phyloP scores from a whole-genome alignment of 169 alveolate species.

The Miamiensis avidus region DNA sequence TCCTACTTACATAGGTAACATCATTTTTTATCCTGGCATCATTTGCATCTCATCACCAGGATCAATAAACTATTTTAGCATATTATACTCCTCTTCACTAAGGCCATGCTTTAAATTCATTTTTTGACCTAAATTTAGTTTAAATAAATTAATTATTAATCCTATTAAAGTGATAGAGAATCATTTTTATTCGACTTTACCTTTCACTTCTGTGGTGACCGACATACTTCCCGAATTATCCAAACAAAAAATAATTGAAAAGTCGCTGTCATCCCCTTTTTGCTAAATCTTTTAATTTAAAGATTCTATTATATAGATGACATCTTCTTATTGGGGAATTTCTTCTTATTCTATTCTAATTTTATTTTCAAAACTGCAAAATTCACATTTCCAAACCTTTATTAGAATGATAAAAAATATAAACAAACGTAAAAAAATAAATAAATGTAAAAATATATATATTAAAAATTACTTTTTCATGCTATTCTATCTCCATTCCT shows the following conservation, averaged over 20 bases:
- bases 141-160: no score
- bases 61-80: conserved; percentile 54
- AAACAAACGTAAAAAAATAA: background rate
- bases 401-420: no score
- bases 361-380: conserved; percentile 55
- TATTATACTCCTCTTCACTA: conserved; percentile 31
- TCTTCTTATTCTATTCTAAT: conserved; percentile 64
- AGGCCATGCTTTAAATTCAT: background rate
- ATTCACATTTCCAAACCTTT: conserved; percentile 76
- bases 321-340: conserved; percentile 56
- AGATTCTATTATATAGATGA: conserved; percentile 55
- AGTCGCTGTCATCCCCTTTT: conserved; percentile 31
- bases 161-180: conserved; percentile 53
- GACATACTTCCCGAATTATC: conserved; percentile 80
- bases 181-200: conserved; percentile 40
- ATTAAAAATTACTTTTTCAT: conserved; percentile 21
- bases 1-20: conserved; percentile 58
- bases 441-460: no score
- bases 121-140: background rate
- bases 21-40: conserved; percentile 28
- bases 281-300: conserved; percentile 20
- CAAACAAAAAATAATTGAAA: conserved; percentile 64
- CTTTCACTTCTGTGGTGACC: conserved; percentile 50
- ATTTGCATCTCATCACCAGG: conserved; percentile 40
- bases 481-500: background rate